Percentiles rank a stretch among this genome's conserved stretches.
phyloP scores from a whole-genome alignment of 2,329 filamentous ascomycete genomes.

The Penicillium brasilianum region DNA sequence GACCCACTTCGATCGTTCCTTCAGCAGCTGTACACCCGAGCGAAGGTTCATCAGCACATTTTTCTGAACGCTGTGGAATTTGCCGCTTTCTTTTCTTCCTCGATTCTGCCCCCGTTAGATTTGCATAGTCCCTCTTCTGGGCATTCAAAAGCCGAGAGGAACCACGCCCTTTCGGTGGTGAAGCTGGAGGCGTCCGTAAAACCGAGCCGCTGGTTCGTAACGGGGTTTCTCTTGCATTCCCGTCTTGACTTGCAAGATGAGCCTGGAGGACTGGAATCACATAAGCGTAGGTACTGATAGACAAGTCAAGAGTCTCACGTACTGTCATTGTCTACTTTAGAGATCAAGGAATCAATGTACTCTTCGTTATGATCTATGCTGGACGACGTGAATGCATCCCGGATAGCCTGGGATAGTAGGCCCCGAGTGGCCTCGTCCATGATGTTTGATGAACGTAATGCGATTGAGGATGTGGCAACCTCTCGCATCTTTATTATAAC shows the following conservation, averaged over 20 bases:
- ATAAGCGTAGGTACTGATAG: too few species aligned
- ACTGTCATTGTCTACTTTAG: constrained; percentile 14
- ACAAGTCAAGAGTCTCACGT: background rate
- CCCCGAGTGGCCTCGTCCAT: constrained; percentile 7
- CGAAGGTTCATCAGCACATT: background rate
- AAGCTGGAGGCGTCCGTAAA: constrained; percentile 5
- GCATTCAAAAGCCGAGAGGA: constrained; percentile 5
- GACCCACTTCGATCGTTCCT: background rate
- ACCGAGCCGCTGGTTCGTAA: background rate
- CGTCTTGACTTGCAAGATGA: background rate
- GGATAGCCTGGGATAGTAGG: constrained; percentile 11
- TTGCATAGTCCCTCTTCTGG: background rate
- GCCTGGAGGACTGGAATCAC: constrained; percentile 2
- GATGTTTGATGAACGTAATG: background rate
- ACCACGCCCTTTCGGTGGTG: background rate
- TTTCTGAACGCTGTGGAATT: background rate
- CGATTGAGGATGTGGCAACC: background rate
- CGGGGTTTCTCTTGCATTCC: background rate
- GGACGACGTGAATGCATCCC: constrained; percentile 9
- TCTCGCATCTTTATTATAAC: background rate
- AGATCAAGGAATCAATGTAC: constrained; percentile 13
- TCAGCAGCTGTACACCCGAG: background rate
- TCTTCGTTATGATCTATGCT: constrained; percentile 4
- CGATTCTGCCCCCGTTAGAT: background rate
- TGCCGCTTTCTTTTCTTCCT: constrained; percentile 4